Base-by-base conservation (phyloP, 2,329 filamentous ascomycete genomes). In the Aspergillus tubingensis region DNA sequence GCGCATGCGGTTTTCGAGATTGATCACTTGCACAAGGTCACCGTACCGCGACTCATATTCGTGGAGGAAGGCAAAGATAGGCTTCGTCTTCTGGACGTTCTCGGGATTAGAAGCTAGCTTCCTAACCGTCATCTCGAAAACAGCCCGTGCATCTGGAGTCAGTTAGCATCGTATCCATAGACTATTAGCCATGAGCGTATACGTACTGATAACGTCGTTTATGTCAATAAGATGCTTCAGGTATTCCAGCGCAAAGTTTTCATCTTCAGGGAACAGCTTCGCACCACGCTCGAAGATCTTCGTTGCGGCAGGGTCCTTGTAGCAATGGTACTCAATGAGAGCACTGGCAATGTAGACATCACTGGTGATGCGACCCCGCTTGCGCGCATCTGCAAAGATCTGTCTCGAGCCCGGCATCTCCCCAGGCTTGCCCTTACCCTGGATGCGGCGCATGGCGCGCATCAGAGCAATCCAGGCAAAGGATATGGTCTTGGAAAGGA, bases 211-310 rank as follows among this genome's bases (percentile, higher is more conserved):
- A 51, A 92, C 89, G 76, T 99, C 95, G 68, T 96, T 94, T 73
- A 91, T 92, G 11, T 91, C 89, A 69, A 98, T 90, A 61, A 99
- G 81, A 76, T 96, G 95, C 79, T 96, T 97, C 69, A 99, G 83
- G 75, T 99, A 98, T 76, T 98, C 93, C 54, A 99, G 84, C 64
- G 96, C 92, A 77, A 98, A 98, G 60, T 88, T 84, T 74, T 96
- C 93, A 70, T 98, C 94, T 52, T 96, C 91, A 0, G 94, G 94
- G 72, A 98, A 99, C 11, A 99, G 82, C 72, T 92, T 95, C 65
- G 94, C 88, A 19, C 95, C 95, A 49, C 94, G 90, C 74, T 99
- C 95, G 67, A 98, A 96, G 62, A 99, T 98, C 79, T 95, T 97
- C 47, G 90, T 91, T 1, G 93, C 94, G 0, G 95, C 91, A 0